A percentile compares a stretch with the other conserved stretches of the same genome.
These are phyloP conservation scores for Leccinum subgranulosum DNA, from an alignment of 768 basidiomycete genomes.

Conservation along the genomic window DNA sequence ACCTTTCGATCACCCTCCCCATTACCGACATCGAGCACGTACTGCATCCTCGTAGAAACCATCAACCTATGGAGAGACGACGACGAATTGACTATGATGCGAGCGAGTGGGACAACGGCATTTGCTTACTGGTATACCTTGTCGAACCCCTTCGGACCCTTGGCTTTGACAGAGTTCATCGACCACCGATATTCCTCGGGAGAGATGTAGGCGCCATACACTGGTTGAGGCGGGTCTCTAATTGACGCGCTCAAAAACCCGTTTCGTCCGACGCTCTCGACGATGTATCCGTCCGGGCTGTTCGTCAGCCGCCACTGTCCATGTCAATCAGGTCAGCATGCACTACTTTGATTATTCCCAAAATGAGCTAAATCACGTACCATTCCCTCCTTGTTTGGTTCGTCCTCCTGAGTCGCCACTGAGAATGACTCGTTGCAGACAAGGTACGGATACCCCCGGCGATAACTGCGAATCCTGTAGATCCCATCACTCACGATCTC, in stretches of 20 bases:
- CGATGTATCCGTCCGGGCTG: background rate
- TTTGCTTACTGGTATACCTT: background rate
- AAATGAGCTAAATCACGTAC: background rate
- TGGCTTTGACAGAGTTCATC: background rate
- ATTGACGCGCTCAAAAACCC: background rate
- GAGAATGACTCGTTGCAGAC: background rate
- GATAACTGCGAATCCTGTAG: slow-evolving; percentile 7
- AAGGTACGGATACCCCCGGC: background rate
- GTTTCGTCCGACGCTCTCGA: background rate
- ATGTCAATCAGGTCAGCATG: background rate
- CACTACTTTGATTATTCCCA: background rate
- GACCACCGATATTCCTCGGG: background rate
- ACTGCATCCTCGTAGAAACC: background rate
- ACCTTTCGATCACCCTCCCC: background rate
- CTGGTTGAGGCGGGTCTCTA: background rate
- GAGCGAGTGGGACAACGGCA: background rate
- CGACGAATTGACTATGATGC: background rate
- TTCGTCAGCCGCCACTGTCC: slow-evolving; percentile 3
- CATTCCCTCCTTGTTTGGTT: background rate
- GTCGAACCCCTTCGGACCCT: background rate
- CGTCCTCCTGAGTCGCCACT: background rate
- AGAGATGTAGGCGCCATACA: background rate
- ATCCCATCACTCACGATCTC: background rate
- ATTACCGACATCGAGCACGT: background rate
- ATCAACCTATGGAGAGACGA: background rate